Conservation (phyloP, 192 early-diverging fungal genomes). For the Paraglomus brasilianum region DNA sequence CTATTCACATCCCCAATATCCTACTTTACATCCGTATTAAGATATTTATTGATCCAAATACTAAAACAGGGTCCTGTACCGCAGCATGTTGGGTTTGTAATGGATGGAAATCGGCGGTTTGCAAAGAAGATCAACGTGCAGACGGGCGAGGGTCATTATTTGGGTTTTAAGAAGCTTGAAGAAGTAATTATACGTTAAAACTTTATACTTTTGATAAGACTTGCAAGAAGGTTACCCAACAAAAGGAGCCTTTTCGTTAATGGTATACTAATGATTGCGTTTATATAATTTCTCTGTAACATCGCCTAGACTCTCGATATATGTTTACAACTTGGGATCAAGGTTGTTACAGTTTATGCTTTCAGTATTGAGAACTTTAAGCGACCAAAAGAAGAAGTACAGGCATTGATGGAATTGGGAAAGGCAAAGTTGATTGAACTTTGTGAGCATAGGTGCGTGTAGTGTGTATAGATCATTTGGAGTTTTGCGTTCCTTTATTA, state of each 20-base stretch:
- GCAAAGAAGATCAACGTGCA: constrained; percentile 63
- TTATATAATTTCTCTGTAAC: not conserved
- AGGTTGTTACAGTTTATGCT: constrained; percentile 90
- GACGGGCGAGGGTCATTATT: constrained; percentile 70
- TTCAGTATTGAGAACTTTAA: constrained; percentile 99
- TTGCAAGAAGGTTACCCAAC: constrained; percentile 19
- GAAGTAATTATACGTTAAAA: constrained; percentile 50
- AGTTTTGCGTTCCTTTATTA: not conserved
- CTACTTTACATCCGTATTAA: too few species aligned
- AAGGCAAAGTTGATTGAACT: constrained; percentile 76
- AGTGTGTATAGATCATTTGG: too few species aligned
- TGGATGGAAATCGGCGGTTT: constrained; percentile 97
- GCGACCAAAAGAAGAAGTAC: constrained; percentile 80
- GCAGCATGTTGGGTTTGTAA: constrained; percentile 89
- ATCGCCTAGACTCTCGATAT: constrained; percentile 82
- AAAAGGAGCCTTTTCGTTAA: constrained; percentile 28
- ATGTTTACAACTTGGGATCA: constrained; percentile 83
- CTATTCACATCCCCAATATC: too few species aligned
- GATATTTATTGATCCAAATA: constrained; percentile 32
- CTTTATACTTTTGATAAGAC: too few species aligned
- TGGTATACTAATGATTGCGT: not conserved
- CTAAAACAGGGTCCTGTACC: constrained; percentile 78
- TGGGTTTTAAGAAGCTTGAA: constrained; percentile 76
- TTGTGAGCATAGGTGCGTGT: constrained; percentile 61
- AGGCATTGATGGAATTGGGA: constrained; percentile 79